Percentiles rank a stretch among this genome's conserved stretches.
Evolutionary conservation across 768 basidiomycete genomes (phyloP).

Genomic region (Xerocomellus intermedius): DNA sequence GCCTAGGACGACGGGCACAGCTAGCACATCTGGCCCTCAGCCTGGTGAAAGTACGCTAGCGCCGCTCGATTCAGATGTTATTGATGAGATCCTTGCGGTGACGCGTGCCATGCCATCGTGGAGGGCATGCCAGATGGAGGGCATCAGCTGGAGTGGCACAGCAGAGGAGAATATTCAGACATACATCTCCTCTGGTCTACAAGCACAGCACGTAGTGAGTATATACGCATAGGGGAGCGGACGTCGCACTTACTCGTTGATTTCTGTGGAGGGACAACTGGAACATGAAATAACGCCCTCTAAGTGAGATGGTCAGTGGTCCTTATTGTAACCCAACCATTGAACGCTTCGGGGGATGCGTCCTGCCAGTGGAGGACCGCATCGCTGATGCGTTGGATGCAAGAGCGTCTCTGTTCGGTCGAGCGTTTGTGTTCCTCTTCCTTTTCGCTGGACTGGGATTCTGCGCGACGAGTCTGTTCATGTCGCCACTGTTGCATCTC

Average conservation of each 20-base stretch:
- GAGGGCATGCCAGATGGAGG: no score
- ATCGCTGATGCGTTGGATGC: conserved; percentile 46
- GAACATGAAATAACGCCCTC: conserved; percentile 67
- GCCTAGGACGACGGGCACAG: no score
- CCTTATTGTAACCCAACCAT: conserved; percentile 65
- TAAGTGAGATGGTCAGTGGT: conserved; percentile 51
- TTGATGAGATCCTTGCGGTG: no score
- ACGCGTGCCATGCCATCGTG: no score
- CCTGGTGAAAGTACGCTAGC: no score
- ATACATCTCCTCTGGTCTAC: no score
- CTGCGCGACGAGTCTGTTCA: conserved; percentile 44
- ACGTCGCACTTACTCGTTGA: conserved; percentile 41
- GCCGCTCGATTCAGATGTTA: no score
- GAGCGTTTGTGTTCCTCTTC: conserved; percentile 42
- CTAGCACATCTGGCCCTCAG: no score
- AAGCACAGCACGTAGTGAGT: conserved; percentile 1
- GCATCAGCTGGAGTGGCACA: no score
- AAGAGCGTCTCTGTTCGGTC: conserved; percentile 37
- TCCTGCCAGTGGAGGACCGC: conserved; percentile 46
- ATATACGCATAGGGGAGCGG: not conserved
- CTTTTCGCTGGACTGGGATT: conserved; percentile 44
- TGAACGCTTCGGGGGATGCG: conserved; percentile 37
- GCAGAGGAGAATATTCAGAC: no score
- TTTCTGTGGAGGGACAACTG: conserved; percentile 49
- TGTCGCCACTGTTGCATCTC: conserved; percentile 52